A percentile compares a stretch with the other conserved stretches of the same genome.
Conservation (phyloP, 1,284 basidiomycete species). For the Cutaneotrichosporon cavernicola region DNA sequence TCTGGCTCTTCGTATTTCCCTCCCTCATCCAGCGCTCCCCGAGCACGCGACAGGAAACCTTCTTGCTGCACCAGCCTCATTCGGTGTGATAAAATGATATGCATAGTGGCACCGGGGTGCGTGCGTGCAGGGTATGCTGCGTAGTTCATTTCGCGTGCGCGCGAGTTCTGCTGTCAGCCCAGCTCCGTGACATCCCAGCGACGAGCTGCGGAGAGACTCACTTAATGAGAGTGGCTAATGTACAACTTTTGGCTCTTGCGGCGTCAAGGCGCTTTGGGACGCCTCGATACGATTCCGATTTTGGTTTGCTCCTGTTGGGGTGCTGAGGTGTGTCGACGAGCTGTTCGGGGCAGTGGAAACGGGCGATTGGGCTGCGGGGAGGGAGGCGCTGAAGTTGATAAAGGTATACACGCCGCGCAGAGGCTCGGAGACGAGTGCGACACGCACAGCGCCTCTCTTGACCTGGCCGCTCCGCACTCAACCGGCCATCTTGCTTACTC, state of each 20-base stretch:
- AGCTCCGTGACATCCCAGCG: background rate
- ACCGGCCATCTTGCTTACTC: constrained; percentile 25
- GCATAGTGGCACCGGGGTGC: constrained; percentile 2
- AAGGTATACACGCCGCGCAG: background rate
- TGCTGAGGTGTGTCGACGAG: background rate
- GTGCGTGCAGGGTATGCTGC: constrained; percentile 1
- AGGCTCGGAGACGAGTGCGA: background rate
- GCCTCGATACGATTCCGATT: background rate
- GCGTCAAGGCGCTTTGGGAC: background rate
- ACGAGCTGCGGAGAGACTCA: background rate
- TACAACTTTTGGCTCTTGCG: background rate
- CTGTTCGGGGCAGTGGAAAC: background rate
- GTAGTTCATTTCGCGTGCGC: background rate
- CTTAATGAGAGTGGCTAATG: background rate
- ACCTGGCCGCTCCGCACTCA: background rate
- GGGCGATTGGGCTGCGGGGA: background rate
- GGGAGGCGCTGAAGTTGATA: background rate
- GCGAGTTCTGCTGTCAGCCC: background rate
- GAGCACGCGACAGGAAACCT: background rate
- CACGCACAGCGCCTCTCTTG: background rate
- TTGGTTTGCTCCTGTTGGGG: background rate
- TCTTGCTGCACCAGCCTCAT: background rate
- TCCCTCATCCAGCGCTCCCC: background rate
- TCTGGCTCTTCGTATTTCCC: background rate
- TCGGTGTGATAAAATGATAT: background rate